Conservation (phyloP, 805 yeast species). For the Isabelozyma heimii region DNA sequence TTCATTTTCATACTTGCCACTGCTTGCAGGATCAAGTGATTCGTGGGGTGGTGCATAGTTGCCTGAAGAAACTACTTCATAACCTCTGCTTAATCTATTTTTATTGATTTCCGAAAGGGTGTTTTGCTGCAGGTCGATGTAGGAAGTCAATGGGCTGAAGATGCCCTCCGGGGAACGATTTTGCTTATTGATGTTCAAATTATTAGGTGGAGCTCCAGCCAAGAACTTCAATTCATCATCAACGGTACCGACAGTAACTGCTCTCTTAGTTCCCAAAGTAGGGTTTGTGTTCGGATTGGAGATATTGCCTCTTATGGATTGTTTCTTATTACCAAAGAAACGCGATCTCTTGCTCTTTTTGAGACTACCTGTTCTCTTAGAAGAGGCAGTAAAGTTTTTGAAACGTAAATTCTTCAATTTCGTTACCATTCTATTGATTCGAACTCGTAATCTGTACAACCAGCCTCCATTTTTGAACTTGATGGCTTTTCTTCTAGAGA, state of each 20-base stretch:
- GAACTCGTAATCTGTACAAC: conserved; percentile 27
- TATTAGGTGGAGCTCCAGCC: conserved; percentile 25
- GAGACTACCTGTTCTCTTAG: conserved; percentile 18
- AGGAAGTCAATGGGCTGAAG: conserved; percentile 20
- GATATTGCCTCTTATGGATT: conserved; percentile 7
- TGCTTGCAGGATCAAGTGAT: conserved; percentile 1
- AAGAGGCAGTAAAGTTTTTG: conserved; percentile 21
- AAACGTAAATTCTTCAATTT: conserved; percentile 16
- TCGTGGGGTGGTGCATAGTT: neutral
- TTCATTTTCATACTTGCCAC: conserved; percentile 6
- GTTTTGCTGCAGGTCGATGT: conserved; percentile 23
- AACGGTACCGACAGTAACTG: conserved; percentile 13
- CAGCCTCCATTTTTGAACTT: conserved; percentile 29
- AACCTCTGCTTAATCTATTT: neutral
- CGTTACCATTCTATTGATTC: conserved; percentile 21
- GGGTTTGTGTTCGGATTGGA: conserved; percentile 35
- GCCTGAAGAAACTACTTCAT: neutral
- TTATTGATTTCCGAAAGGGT: conserved; percentile 5
- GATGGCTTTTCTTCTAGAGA: conserved; percentile 32
- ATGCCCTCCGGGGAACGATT: conserved; percentile 7
- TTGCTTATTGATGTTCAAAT: conserved; percentile 6
- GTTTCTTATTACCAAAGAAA: conserved; percentile 8
- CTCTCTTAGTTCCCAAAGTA: conserved; percentile 16
- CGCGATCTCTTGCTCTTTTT: conserved; percentile 8
- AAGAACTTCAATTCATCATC: conserved; percentile 18